phyloP scores from a whole-genome alignment of 2,329 filamentous ascomycete genomes.

The Aschersonia sp. region DNA sequence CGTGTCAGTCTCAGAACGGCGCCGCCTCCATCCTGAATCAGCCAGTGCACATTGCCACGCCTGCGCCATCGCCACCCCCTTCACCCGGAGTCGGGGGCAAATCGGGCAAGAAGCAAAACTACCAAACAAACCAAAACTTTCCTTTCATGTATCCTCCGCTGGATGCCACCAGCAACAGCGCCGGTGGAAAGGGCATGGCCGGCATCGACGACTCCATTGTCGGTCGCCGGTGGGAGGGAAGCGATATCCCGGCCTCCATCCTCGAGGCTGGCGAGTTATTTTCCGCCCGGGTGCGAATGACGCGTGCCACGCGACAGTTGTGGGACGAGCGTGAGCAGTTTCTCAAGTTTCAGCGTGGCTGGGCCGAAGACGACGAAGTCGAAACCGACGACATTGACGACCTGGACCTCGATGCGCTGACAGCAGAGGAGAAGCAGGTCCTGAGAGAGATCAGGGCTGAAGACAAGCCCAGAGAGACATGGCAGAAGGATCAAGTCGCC shows the following conservation, averaged over 20 bases:
- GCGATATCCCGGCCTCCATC: slow-evolving; percentile 85
- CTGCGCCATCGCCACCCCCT: slow-evolving; percentile 86
- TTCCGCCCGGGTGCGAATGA: slow-evolving; percentile 79
- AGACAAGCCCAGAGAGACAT: slow-evolving; percentile 16
- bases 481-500: slow-evolving; percentile 8
- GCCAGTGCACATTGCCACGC: slow-evolving; percentile 96
- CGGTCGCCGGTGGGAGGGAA: slow-evolving; percentile 81
- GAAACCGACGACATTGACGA: slow-evolving; percentile 28
- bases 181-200: slow-evolving; percentile 76
- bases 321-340: slow-evolving; percentile 91
- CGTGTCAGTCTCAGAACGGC: slow-evolving; percentile 37
- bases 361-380: slow-evolving; percentile 40
- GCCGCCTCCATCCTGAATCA: slow-evolving; percentile 81
- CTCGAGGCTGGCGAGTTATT: slow-evolving; percentile 90
- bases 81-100: slow-evolving; percentile 80
- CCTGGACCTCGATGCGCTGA: slow-evolving; percentile 29
- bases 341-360: slow-evolving; percentile 83
- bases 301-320: slow-evolving; percentile 76
- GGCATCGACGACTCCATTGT: slow-evolving; percentile 68
- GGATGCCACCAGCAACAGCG: slow-evolving; percentile 74
- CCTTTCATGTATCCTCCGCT: slow-evolving; percentile 94
- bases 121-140: slow-evolving; percentile 97
- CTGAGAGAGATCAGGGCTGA: slow-evolving; percentile 26
- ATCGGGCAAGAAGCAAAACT: slow-evolving; percentile 95
- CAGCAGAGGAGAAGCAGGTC: slow-evolving; percentile 23